A percentile compares a stretch with the other conserved stretches of the same genome.
Evolutionary conservation across 768 basidiomycete species (phyloP).

Genomic region (Panaeolus papilionaceus): DNA sequence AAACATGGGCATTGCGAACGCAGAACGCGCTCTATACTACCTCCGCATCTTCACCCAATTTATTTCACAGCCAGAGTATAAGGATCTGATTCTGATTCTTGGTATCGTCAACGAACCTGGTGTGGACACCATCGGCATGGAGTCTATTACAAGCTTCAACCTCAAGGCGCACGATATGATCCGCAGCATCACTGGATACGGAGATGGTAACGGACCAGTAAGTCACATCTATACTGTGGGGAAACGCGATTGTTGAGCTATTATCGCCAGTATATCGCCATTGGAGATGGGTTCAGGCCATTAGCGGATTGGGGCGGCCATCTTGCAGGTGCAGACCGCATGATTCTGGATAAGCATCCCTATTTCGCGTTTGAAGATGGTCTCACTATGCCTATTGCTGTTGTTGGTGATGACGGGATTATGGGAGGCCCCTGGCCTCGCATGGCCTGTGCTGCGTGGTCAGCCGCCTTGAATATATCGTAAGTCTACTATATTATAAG

Average conservation of each 20-base stretch:
- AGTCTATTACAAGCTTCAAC: constrained; percentile 63
- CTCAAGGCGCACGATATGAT: constrained; percentile 63
- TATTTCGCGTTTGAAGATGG: constrained; percentile 66
- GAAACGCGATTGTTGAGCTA: background rate
- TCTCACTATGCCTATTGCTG: constrained; percentile 39
- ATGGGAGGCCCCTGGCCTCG: constrained; percentile 51
- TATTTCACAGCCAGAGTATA: constrained; percentile 68
- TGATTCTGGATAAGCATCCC: constrained; percentile 71
- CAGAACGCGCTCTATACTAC: constrained; percentile 76
- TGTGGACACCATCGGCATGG: constrained; percentile 53
- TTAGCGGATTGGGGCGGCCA: constrained; percentile 53
- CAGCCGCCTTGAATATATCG: constrained; percentile 55
- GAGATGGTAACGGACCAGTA: constrained; percentile 67
- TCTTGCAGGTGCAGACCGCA: constrained; percentile 62
- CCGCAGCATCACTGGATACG: constrained; percentile 72
- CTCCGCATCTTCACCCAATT: constrained; percentile 81
- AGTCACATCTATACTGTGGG: constrained; percentile 11
- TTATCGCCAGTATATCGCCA: constrained; percentile 50
- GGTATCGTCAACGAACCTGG: constrained; percentile 69
- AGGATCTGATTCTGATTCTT: constrained; percentile 60
- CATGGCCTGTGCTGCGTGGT: constrained; percentile 66
- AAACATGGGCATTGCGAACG: constrained; percentile 90
- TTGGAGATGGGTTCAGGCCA: constrained; percentile 53
- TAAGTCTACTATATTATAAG: constrained; percentile 31
- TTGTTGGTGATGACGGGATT: constrained; percentile 35